Percentiles rank a stretch among this genome's conserved stretches.
These are phyloP conservation scores for Barbarea vulgaris DNA, from an alignment of 345 rosid species.

Conservation along the genomic window DNA sequence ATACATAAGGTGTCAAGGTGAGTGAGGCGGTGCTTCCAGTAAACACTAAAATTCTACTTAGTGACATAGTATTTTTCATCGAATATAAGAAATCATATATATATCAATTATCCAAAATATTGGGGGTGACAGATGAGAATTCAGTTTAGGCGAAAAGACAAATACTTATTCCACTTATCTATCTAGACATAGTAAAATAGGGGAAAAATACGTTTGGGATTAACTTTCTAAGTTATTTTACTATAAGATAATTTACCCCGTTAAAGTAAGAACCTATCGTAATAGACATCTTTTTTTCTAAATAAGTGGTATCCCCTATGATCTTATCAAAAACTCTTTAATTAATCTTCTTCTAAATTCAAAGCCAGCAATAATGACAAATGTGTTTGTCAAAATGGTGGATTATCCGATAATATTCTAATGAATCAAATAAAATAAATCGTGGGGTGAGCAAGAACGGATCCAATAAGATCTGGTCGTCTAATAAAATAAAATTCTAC, in stretches of 20 bases:
- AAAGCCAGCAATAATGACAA: slow-evolving; percentile 32
- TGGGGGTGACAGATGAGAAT: slow-evolving; percentile 1
- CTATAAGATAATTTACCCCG: slow-evolving; percentile 19
- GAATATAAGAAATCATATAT: background rate
- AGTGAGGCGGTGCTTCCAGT: slow-evolving; percentile 6
- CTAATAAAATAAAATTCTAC: slow-evolving; percentile 36
- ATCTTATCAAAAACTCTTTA: slow-evolving; percentile 7
- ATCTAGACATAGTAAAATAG: slow-evolving; percentile 21
- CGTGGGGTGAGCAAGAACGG: slow-evolving; percentile 28
- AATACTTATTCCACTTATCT: slow-evolving; percentile 24
- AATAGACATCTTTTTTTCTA: slow-evolving; percentile 23
- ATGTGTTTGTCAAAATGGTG: slow-evolving; percentile 14
- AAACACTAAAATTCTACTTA: background rate
- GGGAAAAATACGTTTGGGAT: slow-evolving; percentile 28
- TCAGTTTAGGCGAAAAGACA: background rate
- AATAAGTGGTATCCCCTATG: slow-evolving; percentile 20
- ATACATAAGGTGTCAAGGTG: background rate
- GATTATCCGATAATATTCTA: slow-evolving; percentile 22
- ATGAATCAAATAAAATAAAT: slow-evolving; percentile 1
- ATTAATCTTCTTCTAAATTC: slow-evolving; percentile 28
- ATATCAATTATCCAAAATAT: slow-evolving; percentile 3
- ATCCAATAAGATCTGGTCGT: slow-evolving; percentile 44
- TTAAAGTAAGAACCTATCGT: slow-evolving; percentile 35
- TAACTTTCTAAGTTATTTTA: background rate
- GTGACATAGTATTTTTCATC: background rate